Evolutionary conservation across 2,329 filamentous ascomycete species (phyloP).

Genomic region (Intubia oerlemansii): DNA sequence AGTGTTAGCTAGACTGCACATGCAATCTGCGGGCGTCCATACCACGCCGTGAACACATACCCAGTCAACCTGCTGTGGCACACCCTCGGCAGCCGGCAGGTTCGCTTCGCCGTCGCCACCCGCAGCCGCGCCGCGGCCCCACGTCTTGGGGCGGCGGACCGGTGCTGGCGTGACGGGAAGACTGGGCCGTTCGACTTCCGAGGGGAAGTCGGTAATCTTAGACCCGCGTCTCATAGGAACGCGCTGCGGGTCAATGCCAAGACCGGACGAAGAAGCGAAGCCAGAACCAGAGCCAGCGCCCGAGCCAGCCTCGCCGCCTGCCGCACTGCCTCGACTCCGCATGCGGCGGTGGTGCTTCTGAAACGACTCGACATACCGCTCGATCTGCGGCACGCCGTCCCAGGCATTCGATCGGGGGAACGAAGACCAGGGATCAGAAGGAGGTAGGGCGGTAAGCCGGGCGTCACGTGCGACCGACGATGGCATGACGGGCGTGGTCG

Average conservation of each 20-base stretch:
- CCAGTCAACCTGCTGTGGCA: slow-evolving; percentile 79
- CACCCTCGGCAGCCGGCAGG: slow-evolving; percentile 59
- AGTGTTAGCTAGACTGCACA: slow-evolving; percentile 34
- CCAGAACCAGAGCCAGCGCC: too few relatives aligned
- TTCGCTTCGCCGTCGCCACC: slow-evolving; percentile 21
- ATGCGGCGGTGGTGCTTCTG: slow-evolving; percentile 31
- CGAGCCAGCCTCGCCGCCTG: slow-evolving; percentile 4
- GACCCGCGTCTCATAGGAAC: slow-evolving; percentile 23
- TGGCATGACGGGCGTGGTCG: slow-evolving; percentile 26
- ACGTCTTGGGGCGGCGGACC: slow-evolving; percentile 45
- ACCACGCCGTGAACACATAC: slow-evolving; percentile 49
- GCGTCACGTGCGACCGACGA: too few relatives aligned
- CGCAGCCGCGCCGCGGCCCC: slow-evolving; percentile 27
- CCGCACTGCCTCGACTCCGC: slow-evolving; percentile 12
- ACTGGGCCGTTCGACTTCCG: slow-evolving; percentile 61
- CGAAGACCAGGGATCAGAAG: slow-evolving; percentile 45
- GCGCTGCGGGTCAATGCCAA: neutral
- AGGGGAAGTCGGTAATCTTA: slow-evolving; percentile 73
- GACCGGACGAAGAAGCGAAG: slow-evolving; percentile 13
- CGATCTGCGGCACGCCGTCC: slow-evolving; percentile 80
- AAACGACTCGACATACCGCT: slow-evolving; percentile 62
- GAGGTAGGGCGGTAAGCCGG: slow-evolving; percentile 14
- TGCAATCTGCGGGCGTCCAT: slow-evolving; percentile 29
- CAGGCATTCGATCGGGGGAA: slow-evolving; percentile 73
- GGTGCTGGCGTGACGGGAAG: slow-evolving; percentile 81